Base-by-base conservation (phyloP, 1,139 yeast genomes). In the Diutina mesorugosa region DNA sequence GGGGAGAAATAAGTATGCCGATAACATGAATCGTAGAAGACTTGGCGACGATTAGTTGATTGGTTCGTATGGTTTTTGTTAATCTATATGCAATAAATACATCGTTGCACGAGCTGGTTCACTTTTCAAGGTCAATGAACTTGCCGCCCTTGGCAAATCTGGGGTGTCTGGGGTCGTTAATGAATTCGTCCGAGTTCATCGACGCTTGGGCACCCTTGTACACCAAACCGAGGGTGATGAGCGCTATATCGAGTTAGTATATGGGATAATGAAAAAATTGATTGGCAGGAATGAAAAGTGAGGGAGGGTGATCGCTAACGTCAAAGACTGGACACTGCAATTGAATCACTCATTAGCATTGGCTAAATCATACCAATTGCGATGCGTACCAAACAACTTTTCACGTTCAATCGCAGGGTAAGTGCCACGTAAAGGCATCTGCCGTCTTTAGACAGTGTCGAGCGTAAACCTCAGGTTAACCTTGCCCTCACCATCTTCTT, bases 111-210 rank as follows among this genome's bases (percentile, higher is more conserved):
- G 21, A 32, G 41, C 18, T 26, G n/a, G 32, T 21, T 32, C 32
- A 38, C 53, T 50, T 50, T 21, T 50, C 53, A n/a, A 76, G 74
- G 63, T 76, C 79, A 62, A 76, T 73, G 70, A 73, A 75, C 72
- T 76, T 76, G 62, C 79, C 80, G 65, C 80, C 80, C 60, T 67
- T 70, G 65, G 75, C 73, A 67, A 83, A 82, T 72, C 87, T 79
- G 69, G 90, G 90, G 76, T 85, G 83, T 74, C 89, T 83, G 72
- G 90, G 90, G 72, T 85, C 90, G 72, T 85, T 84, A 72, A 80
- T 77, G 76, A 80, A 84, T 71, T 84, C 88, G 74, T 75, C 77
- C 56, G 85, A 72, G 72, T 77, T 72, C 67, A 79, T 72, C 64
- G 82, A 74, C 60, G 82, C 80, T 58, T 70, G 69, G 59, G 86